Conservation (phyloP, 345 rosid genomes). For the Diplotaxis tenuifolia region DNA sequence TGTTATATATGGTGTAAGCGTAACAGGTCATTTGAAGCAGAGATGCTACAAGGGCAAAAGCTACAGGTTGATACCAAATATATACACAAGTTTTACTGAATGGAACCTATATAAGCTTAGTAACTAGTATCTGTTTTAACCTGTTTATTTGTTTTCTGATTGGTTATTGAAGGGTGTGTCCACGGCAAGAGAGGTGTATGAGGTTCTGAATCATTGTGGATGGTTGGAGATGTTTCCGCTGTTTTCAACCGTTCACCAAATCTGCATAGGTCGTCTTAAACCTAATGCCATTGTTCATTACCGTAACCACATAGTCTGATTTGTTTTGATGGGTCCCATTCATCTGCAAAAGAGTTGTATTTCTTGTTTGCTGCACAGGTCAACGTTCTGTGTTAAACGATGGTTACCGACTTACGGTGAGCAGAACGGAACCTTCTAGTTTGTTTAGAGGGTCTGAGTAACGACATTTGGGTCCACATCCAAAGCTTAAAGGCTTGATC, state of each 20-base stretch:
- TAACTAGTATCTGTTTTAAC: not conserved
- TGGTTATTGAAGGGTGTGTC: constrained; percentile 64
- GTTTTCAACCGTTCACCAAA: constrained; percentile 77
- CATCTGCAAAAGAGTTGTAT: not conserved
- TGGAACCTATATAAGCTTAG: not conserved
- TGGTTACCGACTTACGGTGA: too few species aligned
- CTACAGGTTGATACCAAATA: constrained; percentile 61
- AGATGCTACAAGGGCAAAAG: constrained; percentile 92
- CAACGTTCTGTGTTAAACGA: not conserved
- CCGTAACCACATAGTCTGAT: constrained; percentile 51
- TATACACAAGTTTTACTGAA: not conserved
- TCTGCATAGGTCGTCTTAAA: constrained; percentile 64
- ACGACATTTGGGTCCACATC: not conserved
- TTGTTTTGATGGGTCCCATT: not conserved
- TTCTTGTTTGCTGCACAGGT: not conserved
- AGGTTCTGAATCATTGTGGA: constrained; percentile 66
- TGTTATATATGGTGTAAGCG: constrained; percentile 9
- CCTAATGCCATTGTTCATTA: constrained; percentile 85
- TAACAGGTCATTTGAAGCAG: constrained; percentile 84
- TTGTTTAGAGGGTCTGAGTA: not conserved
- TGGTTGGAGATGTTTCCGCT: constrained; percentile 89
- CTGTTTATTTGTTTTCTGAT: not conserved
- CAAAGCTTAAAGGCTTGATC: not conserved
- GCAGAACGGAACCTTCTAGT: constrained; percentile 4
- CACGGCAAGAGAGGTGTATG: constrained; percentile 80